A percentile compares a stretch with the other conserved stretches of the same genome.
Conservation (phyloP, 768 basidiomycete genomes). For the Cyclocybe cylindracea region DNA sequence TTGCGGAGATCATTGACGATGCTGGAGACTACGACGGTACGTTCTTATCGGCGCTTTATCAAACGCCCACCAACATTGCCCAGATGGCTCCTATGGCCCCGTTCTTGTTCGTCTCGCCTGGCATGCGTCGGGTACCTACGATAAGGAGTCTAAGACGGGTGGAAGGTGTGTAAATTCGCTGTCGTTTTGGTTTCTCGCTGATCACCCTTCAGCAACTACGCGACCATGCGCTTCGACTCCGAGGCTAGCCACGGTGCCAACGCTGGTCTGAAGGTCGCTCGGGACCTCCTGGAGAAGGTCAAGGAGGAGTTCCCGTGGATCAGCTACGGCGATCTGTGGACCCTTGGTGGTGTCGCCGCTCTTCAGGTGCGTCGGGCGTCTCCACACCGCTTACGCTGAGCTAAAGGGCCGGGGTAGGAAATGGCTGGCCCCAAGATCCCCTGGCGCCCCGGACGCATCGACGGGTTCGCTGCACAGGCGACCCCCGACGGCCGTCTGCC, state of each 20-base stretch:
- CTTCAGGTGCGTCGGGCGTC: slow-evolving; percentile 51
- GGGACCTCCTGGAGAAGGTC: slow-evolving; percentile 80
- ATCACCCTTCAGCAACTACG: slow-evolving; percentile 73
- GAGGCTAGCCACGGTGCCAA: slow-evolving; percentile 86
- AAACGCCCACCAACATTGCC: slow-evolving; percentile 4
- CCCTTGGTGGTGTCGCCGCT: slow-evolving; percentile 89
- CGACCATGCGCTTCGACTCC: slow-evolving; percentile 96
- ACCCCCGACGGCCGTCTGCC: slow-evolving; percentile 91
- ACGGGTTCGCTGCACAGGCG: slow-evolving; percentile 72
- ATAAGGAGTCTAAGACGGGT: slow-evolving; percentile 74
- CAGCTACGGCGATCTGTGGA: slow-evolving; percentile 96
- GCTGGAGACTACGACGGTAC: slow-evolving; percentile 87
- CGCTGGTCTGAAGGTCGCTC: slow-evolving; percentile 79
- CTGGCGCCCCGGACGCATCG: slow-evolving; percentile 93
- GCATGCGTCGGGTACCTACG: slow-evolving; percentile 93
- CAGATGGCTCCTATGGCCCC: slow-evolving; percentile 89
- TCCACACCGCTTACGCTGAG: background rate
- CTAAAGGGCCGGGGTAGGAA: slow-evolving; percentile 46
- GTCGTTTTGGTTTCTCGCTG: slow-evolving; percentile 1
- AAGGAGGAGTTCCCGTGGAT: slow-evolving; percentile 93
- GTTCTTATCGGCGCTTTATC: slow-evolving; percentile 18
- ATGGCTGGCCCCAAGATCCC: slow-evolving; percentile 91
- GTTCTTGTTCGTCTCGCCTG: slow-evolving; percentile 89
- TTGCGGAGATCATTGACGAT: slow-evolving; percentile 76
- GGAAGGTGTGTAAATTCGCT: slow-evolving; percentile 59